These are phyloP conservation scores for Cordyceps pruinosa DNA, from an alignment of 2,329 filamentous ascomycete genomes.

Conservation along the genomic window DNA sequence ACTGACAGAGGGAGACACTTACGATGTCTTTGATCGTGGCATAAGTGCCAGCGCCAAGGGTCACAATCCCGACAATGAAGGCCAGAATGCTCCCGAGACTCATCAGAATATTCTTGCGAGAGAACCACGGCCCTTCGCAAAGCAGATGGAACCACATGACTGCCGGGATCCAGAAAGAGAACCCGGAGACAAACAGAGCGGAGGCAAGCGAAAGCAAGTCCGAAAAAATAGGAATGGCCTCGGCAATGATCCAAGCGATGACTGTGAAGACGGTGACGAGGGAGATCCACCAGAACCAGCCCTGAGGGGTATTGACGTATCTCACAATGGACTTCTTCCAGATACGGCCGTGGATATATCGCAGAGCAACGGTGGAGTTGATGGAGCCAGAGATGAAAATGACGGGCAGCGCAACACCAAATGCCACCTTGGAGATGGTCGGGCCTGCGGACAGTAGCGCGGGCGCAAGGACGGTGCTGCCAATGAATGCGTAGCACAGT, in stretches of 20 bases:
- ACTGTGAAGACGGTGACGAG: constrained; percentile 52
- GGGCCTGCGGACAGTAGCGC: constrained; percentile 55
- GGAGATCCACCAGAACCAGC: constrained; percentile 45
- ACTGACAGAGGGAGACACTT: constrained; percentile 11
- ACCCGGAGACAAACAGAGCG: constrained; percentile 37
- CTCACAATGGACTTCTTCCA: constrained; percentile 29
- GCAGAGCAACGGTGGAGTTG: constrained; percentile 37
- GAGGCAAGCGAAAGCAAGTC: constrained; percentile 49
- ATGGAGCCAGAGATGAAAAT: constrained; percentile 63
- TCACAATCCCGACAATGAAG: constrained; percentile 23
- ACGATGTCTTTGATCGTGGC: constrained; percentile 25
- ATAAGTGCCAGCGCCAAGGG: constrained; percentile 23
- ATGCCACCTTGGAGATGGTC: constrained; percentile 53
- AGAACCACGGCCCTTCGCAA: constrained; percentile 21
- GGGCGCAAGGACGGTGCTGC: constrained; percentile 51
- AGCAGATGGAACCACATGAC: constrained; percentile 33
- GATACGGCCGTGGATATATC: constrained; percentile 31
- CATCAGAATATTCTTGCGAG: constrained; percentile 20
- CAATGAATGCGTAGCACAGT: constrained; percentile 60
- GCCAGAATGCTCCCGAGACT: constrained; percentile 21
- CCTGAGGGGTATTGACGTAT: constrained; percentile 33
- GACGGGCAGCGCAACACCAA: constrained; percentile 58
- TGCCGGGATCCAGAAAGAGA: constrained; percentile 31
- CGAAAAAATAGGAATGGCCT: constrained; percentile 64
- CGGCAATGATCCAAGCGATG: constrained; percentile 60